Base-by-base conservation (phyloP, 2,329 filamentous ascomycete genomes). In the Xylaria sp. region DNA sequence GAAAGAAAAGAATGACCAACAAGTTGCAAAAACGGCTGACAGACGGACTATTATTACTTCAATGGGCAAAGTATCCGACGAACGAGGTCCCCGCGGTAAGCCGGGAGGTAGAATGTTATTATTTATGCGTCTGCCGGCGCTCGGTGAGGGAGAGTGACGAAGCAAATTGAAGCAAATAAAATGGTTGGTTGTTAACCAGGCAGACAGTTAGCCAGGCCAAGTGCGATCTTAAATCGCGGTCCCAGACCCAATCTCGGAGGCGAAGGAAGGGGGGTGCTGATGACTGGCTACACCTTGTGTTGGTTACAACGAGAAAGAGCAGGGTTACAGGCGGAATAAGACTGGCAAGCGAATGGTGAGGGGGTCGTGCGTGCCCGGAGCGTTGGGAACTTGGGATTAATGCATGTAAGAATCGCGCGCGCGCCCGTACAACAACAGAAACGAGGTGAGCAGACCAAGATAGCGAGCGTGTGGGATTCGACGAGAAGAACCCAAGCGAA, bases 111-210 rank as follows among this genome's bases (percentile, higher is more conserved):
- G 4, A 19, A 47, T 47, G 43, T 9, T 47, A n/a, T 29, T 17
- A 55, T 56, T 60, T 46, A 47, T 57, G 58, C 43, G 55, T 55
- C 52, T 57, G 58, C 33, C 46, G 59, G 48, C 51, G 44, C 62
- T 65, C 54, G 62, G 59, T 62, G 59, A 59, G 59, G 54, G 49
- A 44, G 53, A 55, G 54, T 31, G 44, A 52, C 19, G 54, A 62
- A 55, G 62, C 54, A 40, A n/a, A 53, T 46, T 48, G 47, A 53
- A 56, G 60, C 46, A 38, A 35, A 48, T 38, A 47, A 40, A 48
- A 52, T 62, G 54, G 54, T 58, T 61, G 43, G 62, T 17, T 62
- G 44, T 43, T 43, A 51, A 41, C n/a, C 40, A 31, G 52, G 47
- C 43, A 58, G 54, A 21, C 29, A 58, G 29, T 33, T 47, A 54